Evolutionary conservation across 2,329 filamentous ascomycete species (phyloP), one percentile per base, ranked within the genome.

Genomic region (Fusarium redolens): DNA sequence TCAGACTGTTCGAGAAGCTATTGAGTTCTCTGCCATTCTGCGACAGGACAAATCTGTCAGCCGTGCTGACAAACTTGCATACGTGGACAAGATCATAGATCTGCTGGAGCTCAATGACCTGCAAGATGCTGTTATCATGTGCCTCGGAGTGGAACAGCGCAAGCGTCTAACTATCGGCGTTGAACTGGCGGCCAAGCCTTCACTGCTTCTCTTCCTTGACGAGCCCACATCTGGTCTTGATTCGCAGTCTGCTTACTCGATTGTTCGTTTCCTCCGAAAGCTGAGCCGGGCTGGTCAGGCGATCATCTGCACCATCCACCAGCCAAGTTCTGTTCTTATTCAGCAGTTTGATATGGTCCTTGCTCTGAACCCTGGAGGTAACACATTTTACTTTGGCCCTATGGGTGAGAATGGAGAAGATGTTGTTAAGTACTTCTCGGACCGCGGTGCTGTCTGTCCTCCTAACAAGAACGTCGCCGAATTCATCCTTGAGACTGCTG

Each of bases 361-460:
- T 1, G 82, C 88, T 8, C 82, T 90, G 15, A 85, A 85, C 61
- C 82, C 79, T 5, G 87, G 87, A 8, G 88, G 88, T 4, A 83
- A 85, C 62, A 83, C 84, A 6, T 85, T 86, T n/a, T 89, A 89
- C 72, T 86, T 85, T 75, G 88, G 88, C 10, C 83, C 86, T 10
- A 84, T 88, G 51, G 87, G 87, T 20, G 74, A 82, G 28, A 84
- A 87, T 52, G 83, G 84, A 4, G 65, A 81, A 28, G 81, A 81
- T 0, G 77, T 89, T 35, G 81, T 87, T 54, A 79, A 84, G 3
- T 90, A 89, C 68, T 89, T 89, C 70, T 83, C 86, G 5, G 85
- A 90, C 25, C 87, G 91, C 38, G 92, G 92, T 15, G 88, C 90
- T 5, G 82, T 88, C 37, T 93, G 92, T 65, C 91, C 92, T 5